Percentiles rank a stretch among this genome's conserved stretches.
Conservation (phyloP, 176 grass and related monocot species). For the Eleusine indica region DNA sequence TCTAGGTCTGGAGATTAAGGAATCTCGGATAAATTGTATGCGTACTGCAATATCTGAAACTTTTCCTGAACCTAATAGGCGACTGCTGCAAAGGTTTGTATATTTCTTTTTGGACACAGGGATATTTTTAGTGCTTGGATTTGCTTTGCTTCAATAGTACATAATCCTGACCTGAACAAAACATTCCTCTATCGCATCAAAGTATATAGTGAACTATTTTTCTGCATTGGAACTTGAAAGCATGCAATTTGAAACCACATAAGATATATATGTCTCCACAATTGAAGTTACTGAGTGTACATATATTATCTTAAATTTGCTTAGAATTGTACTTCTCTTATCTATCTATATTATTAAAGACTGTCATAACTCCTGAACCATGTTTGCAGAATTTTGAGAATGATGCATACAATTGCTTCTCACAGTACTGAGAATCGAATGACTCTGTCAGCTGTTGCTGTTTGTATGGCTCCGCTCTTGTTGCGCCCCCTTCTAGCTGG, state of each 20-base stretch:
- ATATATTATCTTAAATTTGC: slow-evolving; percentile 3
- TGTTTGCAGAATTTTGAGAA: slow-evolving; percentile 84
- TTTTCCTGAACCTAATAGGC: slow-evolving; percentile 93
- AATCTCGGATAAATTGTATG: slow-evolving; percentile 92
- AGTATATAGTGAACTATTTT: slow-evolving; percentile 18
- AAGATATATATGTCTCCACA: slow-evolving; percentile 1
- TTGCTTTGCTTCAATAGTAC: slow-evolving; percentile 32
- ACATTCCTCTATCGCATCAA: neutral
- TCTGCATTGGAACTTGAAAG: slow-evolving; percentile 3
- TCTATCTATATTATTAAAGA: neutral
- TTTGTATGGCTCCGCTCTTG: slow-evolving; percentile 99
- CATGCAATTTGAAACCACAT: slow-evolving; percentile 25
- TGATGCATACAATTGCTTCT: slow-evolving; percentile 89
- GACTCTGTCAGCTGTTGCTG: slow-evolving; percentile 92
- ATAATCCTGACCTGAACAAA: slow-evolving; percentile 1
- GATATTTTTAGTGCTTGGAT: slow-evolving; percentile 29
- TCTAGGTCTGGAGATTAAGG: slow-evolving; percentile 78
- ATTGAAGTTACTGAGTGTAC: neutral
- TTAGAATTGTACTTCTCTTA: neutral
- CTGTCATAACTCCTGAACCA: slow-evolving; percentile 24
- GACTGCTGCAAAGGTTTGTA: slow-evolving; percentile 83
- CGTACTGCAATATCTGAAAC: slow-evolving; percentile 85
- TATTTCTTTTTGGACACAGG: slow-evolving; percentile 21
- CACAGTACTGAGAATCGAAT: slow-evolving; percentile 90
- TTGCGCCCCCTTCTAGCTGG: slow-evolving; percentile 93